Evolutionary conservation across 495 filamentous ascomycete species (phyloP).

Genomic region (Aspergillus cristatus): DNA sequence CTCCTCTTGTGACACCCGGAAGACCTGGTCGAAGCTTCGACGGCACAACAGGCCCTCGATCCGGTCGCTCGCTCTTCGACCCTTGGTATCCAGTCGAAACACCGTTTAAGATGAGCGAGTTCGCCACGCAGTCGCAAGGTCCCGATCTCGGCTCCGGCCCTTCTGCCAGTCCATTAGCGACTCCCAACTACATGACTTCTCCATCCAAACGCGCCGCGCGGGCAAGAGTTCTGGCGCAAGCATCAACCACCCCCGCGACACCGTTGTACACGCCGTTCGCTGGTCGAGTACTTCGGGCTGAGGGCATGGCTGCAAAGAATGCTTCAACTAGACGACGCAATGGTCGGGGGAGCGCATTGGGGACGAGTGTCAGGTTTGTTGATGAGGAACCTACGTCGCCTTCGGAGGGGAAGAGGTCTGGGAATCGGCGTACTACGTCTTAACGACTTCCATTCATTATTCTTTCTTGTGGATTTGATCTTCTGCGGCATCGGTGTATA

Average conservation of each 20-base stretch:
- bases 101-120: slow-evolving; percentile 39
- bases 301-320: slow-evolving; percentile 13
- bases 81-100: slow-evolving; percentile 37
- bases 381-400: slow-evolving; percentile 39
- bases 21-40: slow-evolving; percentile 24
- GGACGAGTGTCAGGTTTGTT: slow-evolving; percentile 34
- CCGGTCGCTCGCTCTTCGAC: slow-evolving; percentile 28
- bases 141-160: no score
- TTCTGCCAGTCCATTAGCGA: slow-evolving; percentile 36
- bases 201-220: slow-evolving; percentile 49
- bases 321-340: slow-evolving; percentile 19
- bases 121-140: slow-evolving; percentile 26
- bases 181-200: slow-evolving; percentile 46
- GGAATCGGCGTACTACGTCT: slow-evolving; percentile 24
- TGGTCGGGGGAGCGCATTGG: slow-evolving; percentile 27
- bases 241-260: slow-evolving; percentile 45
- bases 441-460: slow-evolving; percentile 6
- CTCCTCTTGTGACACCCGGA: slow-evolving; percentile 20
- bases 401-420: slow-evolving; percentile 29
- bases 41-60: slow-evolving; percentile 17
- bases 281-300: slow-evolving; percentile 33
- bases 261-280: slow-evolving; percentile 38
- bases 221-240: slow-evolving; percentile 39
- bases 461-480: not conserved
- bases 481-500: not conserved